Conservation (phyloP, 2,329 filamentous ascomycete genomes). For the Aaosphaeria arxii region DNA sequence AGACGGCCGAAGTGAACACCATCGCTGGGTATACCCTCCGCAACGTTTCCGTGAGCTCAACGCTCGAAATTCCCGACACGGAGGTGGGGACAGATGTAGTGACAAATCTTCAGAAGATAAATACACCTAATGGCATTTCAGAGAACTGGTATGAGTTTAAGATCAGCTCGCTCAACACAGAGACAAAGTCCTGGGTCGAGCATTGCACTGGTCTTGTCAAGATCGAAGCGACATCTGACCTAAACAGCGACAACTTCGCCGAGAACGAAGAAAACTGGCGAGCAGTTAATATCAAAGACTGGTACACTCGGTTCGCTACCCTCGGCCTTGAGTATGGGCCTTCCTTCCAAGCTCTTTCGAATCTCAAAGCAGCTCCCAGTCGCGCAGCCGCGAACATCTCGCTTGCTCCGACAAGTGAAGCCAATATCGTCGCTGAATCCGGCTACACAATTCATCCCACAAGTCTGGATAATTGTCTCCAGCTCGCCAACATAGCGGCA, state of each 20-base stretch:
- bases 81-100: slow-evolving; percentile 16
- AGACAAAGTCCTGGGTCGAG: slow-evolving; percentile 17
- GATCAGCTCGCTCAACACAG: slow-evolving; percentile 11
- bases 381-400: neutral
- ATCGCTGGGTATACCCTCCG: slow-evolving; percentile 9
- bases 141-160: slow-evolving; percentile 14
- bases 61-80: slow-evolving; percentile 16
- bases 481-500: slow-evolving; percentile 19
- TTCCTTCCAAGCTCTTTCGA: slow-evolving; percentile 13
- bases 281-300: slow-evolving; percentile 6
- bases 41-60: slow-evolving; percentile 17
- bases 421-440: slow-evolving; percentile 20
- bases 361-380: slow-evolving; percentile 4
- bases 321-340: slow-evolving; percentile 19
- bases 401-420: slow-evolving; percentile 6
- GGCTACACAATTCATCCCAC: slow-evolving; percentile 33
- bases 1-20: neutral
- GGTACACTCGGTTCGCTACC: slow-evolving; percentile 17
- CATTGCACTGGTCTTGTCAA: slow-evolving; percentile 18
- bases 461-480: slow-evolving; percentile 27
- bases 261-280: neutral
- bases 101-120: slow-evolving; percentile 7
- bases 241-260: neutral
- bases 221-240: slow-evolving; percentile 4
- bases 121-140: slow-evolving; percentile 5